Conservation (phyloP, 2,329 filamentous ascomycete genomes). For the Colletotrichum musae region DNA sequence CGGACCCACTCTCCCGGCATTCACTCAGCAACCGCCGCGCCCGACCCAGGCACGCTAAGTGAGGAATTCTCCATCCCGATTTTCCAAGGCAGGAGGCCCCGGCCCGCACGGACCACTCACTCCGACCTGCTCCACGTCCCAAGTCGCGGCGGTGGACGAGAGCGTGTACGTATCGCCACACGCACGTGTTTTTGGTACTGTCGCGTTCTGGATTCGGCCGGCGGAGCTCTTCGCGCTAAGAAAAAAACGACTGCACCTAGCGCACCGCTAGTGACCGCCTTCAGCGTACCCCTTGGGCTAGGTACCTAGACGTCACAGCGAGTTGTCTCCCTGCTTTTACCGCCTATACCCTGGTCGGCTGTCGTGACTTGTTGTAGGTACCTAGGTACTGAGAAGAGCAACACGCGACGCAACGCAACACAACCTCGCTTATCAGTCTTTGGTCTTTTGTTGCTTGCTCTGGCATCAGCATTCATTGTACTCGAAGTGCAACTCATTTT, state of each 20-base stretch:
- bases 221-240: slow-evolving; percentile 26
- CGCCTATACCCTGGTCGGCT: slow-evolving; percentile 21
- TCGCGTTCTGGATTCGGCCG: slow-evolving; percentile 33
- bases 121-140: not conserved
- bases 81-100: not conserved
- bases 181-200: slow-evolving; percentile 35
- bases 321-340: slow-evolving; percentile 15
- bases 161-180: slow-evolving; percentile 17
- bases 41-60: slow-evolving; percentile 6
- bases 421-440: slow-evolving; percentile 22
- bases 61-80: not conserved
- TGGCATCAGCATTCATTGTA: not conserved
- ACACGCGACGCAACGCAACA: slow-evolving; percentile 24
- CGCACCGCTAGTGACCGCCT: not conserved
- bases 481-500: not conserved
- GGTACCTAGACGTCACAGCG: slow-evolving; percentile 26
- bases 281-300: slow-evolving; percentile 11
- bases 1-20: slow-evolving; percentile 33
- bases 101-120: slow-evolving; percentile 22
- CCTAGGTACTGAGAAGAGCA: slow-evolving; percentile 3
- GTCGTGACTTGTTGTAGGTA: slow-evolving; percentile 27
- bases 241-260: not conserved
- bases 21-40: slow-evolving; percentile 34
- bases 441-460: slow-evolving; percentile 15
- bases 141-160: slow-evolving; percentile 28